Evolutionary conservation across 2,329 filamentous ascomycete species (phyloP).

Genomic region (Xylaria polymorpha): DNA sequence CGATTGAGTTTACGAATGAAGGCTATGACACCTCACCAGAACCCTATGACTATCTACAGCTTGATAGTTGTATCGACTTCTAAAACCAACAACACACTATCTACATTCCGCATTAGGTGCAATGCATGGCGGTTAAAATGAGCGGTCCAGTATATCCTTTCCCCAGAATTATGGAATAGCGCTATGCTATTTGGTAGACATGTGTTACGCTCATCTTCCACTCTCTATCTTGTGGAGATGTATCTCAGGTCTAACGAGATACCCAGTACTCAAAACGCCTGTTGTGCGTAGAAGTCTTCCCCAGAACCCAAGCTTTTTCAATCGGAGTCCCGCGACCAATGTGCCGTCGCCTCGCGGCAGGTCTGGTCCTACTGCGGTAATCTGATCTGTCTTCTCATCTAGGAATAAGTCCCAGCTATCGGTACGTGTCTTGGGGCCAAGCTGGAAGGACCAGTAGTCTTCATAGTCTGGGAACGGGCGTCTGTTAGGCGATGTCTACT

Average conservation of each 20-base stretch:
- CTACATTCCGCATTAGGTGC: not conserved
- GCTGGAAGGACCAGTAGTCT: constrained; percentile 27
- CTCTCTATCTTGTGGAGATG: not conserved
- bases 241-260: constrained; percentile 2
- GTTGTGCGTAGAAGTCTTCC: constrained; percentile 20
- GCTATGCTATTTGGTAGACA: not conserved
- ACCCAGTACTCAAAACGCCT: constrained; percentile 13
- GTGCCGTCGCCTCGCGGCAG: not conserved
- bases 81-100: not conserved
- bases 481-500: not conserved
- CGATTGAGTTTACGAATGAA: not conserved
- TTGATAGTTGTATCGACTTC: no score
- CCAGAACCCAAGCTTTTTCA: constrained; percentile 21
- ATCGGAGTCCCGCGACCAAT: constrained; percentile 12
- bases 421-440: constrained; percentile 13
- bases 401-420: constrained; percentile 28
- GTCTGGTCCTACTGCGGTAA: not conserved
- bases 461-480: constrained; percentile 10
- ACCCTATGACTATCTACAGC: not conserved
- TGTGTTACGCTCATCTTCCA: not conserved
- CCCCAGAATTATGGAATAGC: not conserved
- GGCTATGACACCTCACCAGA: not conserved
- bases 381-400: constrained; percentile 5
- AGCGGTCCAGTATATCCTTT: not conserved
- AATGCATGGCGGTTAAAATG: not conserved